A percentile compares a stretch with the other conserved stretches of the same genome.
These are phyloP conservation scores for Kwoniella pini DNA, from an alignment of 768 basidiomycete genomes.

Conservation along the genomic window DNA sequence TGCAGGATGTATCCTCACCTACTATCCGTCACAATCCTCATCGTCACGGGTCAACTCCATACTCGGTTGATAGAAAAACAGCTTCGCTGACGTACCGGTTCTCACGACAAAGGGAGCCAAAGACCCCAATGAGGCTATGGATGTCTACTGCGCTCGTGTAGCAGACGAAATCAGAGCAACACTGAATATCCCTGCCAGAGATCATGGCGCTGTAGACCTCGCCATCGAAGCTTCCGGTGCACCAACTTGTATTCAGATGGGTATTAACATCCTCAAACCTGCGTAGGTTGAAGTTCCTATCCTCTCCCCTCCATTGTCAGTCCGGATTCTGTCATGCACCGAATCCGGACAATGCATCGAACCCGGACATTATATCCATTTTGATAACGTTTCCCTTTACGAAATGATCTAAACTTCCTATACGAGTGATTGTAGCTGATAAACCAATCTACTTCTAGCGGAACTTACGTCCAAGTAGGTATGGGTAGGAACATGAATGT, in stretches of 20 bases:
- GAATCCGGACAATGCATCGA: too few relatives aligned
- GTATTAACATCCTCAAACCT: constrained; percentile 68
- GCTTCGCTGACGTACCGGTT: not conserved
- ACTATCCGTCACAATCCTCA: too few relatives aligned
- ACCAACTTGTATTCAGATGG: constrained; percentile 86
- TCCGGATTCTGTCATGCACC: too few relatives aligned
- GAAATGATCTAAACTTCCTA: too few relatives aligned
- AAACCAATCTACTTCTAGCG: too few relatives aligned
- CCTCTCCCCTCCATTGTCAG: too few relatives aligned
- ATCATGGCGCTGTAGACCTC: constrained; percentile 71
- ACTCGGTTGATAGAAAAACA: too few relatives aligned
- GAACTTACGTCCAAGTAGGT: constrained; percentile 65
- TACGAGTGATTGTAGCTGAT: too few relatives aligned
- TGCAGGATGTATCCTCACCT: too few relatives aligned
- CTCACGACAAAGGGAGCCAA: constrained; percentile 7
- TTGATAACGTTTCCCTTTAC: too few relatives aligned
- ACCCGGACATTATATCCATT: too few relatives aligned
- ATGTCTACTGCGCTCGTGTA: constrained; percentile 18
- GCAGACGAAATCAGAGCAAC: constrained; percentile 51
- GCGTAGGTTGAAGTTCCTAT: constrained; percentile 59
- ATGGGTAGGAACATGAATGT: constrained; percentile 76
- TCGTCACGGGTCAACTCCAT: too few relatives aligned
- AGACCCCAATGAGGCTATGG: constrained; percentile 17
- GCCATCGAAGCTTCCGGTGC: constrained; percentile 91
- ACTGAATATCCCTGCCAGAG: constrained; percentile 71